phyloP scores from a whole-genome alignment of 176 grass and related monocot genomes.

The Carex cristatella region DNA sequence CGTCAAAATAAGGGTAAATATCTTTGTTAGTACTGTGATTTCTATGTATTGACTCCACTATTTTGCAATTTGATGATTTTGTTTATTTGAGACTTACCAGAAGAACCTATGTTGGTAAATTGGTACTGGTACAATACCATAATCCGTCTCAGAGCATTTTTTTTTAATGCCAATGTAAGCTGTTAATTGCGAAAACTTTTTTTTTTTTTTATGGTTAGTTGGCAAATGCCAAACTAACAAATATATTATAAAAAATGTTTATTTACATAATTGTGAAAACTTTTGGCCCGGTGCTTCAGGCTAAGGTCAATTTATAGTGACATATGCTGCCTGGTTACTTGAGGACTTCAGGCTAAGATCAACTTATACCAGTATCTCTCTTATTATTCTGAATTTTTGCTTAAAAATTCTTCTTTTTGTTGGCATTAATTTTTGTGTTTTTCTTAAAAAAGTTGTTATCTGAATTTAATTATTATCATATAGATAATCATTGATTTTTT shows the following conservation, averaged over 20 bases:
- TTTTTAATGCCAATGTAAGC: neutral
- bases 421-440: no score
- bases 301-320: no score
- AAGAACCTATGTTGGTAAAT: neutral
- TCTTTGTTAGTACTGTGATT: neutral
- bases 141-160: neutral
- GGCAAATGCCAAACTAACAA: no score
- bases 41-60: neutral
- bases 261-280: neutral
- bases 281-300: neutral
- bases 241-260: no score
- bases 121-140: neutral
- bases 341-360: no score
- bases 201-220: no score
- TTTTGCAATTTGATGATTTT: neutral
- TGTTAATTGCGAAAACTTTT: neutral
- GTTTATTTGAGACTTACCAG: neutral
- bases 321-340: neutral
- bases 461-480: no score
- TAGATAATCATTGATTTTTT: no score
- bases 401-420: no score
- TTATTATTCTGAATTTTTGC: no score
- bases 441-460: no score
- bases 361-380: no score
- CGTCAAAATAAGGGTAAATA: slow-evolving; percentile 66